Percentiles rank a stretch among this genome's conserved stretches.
phyloP scores from a whole-genome alignment of 108 stramenopile genomes.

The Skeletonema grethae region DNA sequence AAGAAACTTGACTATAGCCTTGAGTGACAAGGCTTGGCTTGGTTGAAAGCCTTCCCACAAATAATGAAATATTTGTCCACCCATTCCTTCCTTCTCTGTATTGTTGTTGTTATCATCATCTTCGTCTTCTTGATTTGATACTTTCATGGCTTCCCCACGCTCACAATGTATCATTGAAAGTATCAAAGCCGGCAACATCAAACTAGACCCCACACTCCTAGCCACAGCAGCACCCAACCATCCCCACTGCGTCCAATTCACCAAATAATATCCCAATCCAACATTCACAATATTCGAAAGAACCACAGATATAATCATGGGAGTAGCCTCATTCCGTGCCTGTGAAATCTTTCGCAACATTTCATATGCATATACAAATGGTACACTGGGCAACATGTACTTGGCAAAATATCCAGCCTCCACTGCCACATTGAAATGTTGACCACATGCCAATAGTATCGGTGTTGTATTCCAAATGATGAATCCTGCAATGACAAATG shows the following conservation, averaged over 20 bases:
- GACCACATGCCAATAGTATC: slow-evolving; percentile 20
- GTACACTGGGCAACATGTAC: slow-evolving; percentile 44
- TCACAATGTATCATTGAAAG: slow-evolving; percentile 29
- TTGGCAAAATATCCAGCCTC: slow-evolving; percentile 29
- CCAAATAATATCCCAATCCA: slow-evolving; percentile 40
- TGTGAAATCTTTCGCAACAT: slow-evolving; percentile 41
- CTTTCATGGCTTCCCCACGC: slow-evolving; percentile 6
- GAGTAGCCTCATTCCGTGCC: slow-evolving; percentile 40
- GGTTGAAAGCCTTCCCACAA: slow-evolving; percentile 33
- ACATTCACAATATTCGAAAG: slow-evolving; percentile 37
- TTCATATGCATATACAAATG: slow-evolving; percentile 43
- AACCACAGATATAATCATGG: slow-evolving; percentile 39
- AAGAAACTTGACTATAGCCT: slow-evolving; percentile 33
- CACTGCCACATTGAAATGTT: slow-evolving; percentile 25
- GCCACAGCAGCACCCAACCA: slow-evolving; percentile 53
- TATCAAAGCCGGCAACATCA: slow-evolving; percentile 24
- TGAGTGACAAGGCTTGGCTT: slow-evolving; percentile 21
- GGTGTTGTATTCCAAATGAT: slow-evolving; percentile 25
- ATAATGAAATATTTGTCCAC: slow-evolving; percentile 31
- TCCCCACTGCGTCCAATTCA: slow-evolving; percentile 32
- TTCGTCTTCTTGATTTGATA: background rate
- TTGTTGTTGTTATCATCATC: background rate
- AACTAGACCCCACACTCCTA: slow-evolving; percentile 22
- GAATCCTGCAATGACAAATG: slow-evolving; percentile 9
- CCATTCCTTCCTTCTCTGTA: background rate